Evolutionary conservation across 768 basidiomycete species (phyloP).

Genomic region (Phlebiopsis flavidoalba): DNA sequence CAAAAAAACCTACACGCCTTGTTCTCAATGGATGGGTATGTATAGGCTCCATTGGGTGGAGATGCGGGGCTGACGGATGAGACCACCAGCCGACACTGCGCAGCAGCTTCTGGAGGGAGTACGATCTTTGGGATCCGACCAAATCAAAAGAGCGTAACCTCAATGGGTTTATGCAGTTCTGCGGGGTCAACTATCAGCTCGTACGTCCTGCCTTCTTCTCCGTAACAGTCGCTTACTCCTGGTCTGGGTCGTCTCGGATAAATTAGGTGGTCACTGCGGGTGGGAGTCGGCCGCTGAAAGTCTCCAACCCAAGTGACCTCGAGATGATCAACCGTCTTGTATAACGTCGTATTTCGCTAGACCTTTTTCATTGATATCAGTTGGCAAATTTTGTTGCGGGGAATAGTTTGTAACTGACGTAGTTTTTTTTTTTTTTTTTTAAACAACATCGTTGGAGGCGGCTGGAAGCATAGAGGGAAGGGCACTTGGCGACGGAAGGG

Average conservation of each 20-base stretch:
- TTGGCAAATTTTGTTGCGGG: too few species aligned
- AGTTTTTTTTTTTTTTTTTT: too few species aligned
- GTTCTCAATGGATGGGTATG: slow-evolving; percentile 49
- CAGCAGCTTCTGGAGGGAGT: slow-evolving; percentile 27
- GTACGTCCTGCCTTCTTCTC: slow-evolving; percentile 26
- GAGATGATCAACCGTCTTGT: neutral
- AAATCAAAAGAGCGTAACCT: slow-evolving; percentile 43
- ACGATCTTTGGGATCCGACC: slow-evolving; percentile 28
- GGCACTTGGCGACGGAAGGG: neutral
- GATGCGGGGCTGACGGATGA: neutral
- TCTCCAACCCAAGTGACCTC: neutral
- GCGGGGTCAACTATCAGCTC: slow-evolving; percentile 54
- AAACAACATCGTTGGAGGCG: neutral
- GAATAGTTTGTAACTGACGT: neutral
- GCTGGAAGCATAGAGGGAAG: neutral
- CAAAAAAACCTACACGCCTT: slow-evolving; percentile 45
- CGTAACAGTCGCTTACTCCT: neutral
- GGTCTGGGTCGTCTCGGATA: neutral
- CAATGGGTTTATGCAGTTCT: slow-evolving; percentile 52
- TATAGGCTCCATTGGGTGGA: neutral
- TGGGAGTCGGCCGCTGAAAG: neutral
- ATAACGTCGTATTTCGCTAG: neutral
- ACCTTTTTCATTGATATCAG: neutral
- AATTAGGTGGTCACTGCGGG: neutral
- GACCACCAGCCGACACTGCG: slow-evolving; percentile 18